Evolutionary conservation across 176 grass and related monocot genomes (phyloP).

Genomic region (Chrysopogon serrulatus): DNA sequence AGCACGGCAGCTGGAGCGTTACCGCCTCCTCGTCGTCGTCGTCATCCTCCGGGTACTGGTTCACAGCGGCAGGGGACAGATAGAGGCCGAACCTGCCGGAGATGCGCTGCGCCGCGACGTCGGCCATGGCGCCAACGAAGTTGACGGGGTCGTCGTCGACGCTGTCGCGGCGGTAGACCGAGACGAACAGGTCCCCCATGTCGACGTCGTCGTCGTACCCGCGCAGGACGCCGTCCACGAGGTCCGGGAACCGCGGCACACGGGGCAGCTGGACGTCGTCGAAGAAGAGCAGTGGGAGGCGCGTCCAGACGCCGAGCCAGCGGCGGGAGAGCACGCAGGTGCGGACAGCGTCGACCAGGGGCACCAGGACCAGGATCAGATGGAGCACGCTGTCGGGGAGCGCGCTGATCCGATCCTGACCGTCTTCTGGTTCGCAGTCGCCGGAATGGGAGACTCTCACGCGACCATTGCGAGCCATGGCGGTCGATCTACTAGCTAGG

Average conservation of each 20-base stretch:
- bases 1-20: not conserved
- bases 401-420: not conserved
- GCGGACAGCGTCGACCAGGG: not conserved
- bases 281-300: not conserved
- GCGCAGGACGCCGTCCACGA: not conserved
- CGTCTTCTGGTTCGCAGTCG: not conserved
- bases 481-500: not conserved
- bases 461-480: not conserved
- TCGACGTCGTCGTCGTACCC: not conserved
- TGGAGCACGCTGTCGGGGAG: not conserved
- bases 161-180: not conserved
- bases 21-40: no score
- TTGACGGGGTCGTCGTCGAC: not conserved
- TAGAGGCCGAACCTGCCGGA: not conserved
- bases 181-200: not conserved
- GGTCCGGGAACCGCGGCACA: not conserved
- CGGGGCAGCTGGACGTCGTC: not conserved
- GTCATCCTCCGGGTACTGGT: not conserved
- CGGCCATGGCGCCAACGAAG: not conserved
- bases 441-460: not conserved
- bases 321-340: not conserved
- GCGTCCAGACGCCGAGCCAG: not conserved
- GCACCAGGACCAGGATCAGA: not conserved
- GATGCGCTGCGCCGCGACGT: not conserved
- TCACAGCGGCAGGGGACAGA: not conserved